Evolutionary conservation across 1,139 yeast genomes (phyloP), one percentile per base, ranked within the genome.

Genomic region (Lodderomyces pseudojiufengensis): DNA sequence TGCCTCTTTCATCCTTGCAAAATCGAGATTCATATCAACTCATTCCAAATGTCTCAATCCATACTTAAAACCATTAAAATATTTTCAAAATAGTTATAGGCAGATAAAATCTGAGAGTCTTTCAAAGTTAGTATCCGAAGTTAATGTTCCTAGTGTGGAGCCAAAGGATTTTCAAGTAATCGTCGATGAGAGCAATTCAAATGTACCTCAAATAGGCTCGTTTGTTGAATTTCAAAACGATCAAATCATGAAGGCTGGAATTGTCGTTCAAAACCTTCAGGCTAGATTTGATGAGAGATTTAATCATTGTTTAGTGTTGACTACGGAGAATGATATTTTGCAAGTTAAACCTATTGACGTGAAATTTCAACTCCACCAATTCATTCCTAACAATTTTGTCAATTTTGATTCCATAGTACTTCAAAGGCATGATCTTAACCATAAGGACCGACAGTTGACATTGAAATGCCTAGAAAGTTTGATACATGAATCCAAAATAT

Each of bases 211-310:
- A 1, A 36, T 44, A 3, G 76, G 76, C 0, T 63, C 72, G 1
- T 37, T 69, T 2, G 57, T 69, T 1, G 70, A 65, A 40, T 59
- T 55, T 38, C 36, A 43, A 3, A 47, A 51, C 23, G n/a, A 64
- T 63, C 0, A 35, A 33, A 1, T 32, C 42, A 3, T 70, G 70
- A 11, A 46, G 47, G 27, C 63, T 26, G 75, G 74, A 0, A 42
- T 66, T 1, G 73, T 70, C 2, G 22, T 69, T 2, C 44, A 55
- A 31, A 57, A 48, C 20, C 48, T 66, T 1, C 39, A 47, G 25
- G 53, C 70, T 10, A 52, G 49, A 21, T 70, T 70, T 42, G 61
- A 66, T 42, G 62, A 55, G 28, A 50, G 47, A 38, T 57, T 55
- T 37, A 66, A 65, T 45, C 62, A 62, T 35, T 28, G 62, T 23